Percentiles rank a stretch among this genome's conserved stretches.
phyloP scores from a whole-genome alignment of 257 asterid species.

The Gentiana straminea region DNA sequence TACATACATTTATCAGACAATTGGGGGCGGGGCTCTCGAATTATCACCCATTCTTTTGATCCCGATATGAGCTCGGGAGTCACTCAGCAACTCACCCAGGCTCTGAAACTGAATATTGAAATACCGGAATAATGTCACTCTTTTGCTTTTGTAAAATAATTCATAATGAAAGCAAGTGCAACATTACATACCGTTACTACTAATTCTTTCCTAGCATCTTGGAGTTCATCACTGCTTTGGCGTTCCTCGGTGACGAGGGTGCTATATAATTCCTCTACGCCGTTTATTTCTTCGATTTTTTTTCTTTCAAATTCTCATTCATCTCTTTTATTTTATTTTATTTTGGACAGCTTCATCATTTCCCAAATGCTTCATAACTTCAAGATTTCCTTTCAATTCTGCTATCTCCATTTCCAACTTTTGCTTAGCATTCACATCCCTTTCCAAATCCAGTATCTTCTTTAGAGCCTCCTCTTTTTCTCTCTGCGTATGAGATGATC shows the following conservation, averaged over 20 bases:
- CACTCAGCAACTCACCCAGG: no score
- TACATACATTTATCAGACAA: no score
- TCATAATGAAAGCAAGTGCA: no score
- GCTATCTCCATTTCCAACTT: constrained; percentile 22
- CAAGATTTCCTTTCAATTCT: constrained; percentile 24
- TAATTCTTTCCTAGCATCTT: constrained; percentile 17
- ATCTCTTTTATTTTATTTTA: constrained; percentile 25
- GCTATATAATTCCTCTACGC: constrained; percentile 12
- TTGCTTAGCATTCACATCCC: constrained; percentile 18
- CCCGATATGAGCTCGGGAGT: no score
- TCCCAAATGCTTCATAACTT: constrained; percentile 31
- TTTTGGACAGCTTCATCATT: constrained; percentile 28
- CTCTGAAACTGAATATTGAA: no score
- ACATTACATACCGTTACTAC: constrained; percentile 15
- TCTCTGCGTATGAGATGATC: constrained; percentile 38
- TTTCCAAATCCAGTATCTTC: constrained; percentile 39
- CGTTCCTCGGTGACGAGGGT: constrained; percentile 17
- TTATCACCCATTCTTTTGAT: no score
- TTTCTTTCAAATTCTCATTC: constrained; percentile 19
- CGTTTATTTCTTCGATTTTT: constrained; percentile 23
- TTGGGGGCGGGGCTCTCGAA: no score
- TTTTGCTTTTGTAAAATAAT: no score
- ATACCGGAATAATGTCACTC: no score
- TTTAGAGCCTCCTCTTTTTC: constrained; percentile 32
- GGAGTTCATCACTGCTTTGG: constrained; percentile 23